Evolutionary conservation across 768 basidiomycete genomes (phyloP), one percentile per base, ranked within the genome.

Genomic region (Lentinus brumalis): DNA sequence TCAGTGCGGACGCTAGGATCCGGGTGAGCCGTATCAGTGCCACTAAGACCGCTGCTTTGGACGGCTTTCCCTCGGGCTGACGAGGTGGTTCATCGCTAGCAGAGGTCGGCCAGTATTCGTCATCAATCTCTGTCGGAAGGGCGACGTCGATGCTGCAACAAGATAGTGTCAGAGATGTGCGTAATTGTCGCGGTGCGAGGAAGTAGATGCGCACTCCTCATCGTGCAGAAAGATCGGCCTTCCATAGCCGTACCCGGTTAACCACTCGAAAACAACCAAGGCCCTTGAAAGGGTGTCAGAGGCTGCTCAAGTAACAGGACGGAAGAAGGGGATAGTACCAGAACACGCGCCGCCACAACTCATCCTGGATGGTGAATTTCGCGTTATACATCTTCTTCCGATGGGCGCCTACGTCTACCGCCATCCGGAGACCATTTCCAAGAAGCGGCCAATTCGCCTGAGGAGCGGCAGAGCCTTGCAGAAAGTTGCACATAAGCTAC

Each of bases 201-300:
- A 6, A 35, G 35, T 11, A 35, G 35, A 30, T 49, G 21, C 57
- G 14, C 26, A 87, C 85, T 91, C 90, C 71, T 88, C 88, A 49
- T 90, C 87, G 51, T 86, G 84, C 4, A 91, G 78, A 3, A 84
- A 83, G 53, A 83, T 79, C 0, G 88, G 85, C 15, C 91, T 79
- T 10, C 92, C 91, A 44, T 88, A 75, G 47, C 80, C 80, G 5
- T 80, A 73, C 44, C 81, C 80, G 46, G 75, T 66, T 32, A 57
- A 50, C 32, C 75, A 69, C 47, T 77, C 77, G 5, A 68, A 16
- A 11, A 67, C 45, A 5, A 78, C 30, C n/a, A 55, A 30, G 4
- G n/a, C n/a, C 53, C 53, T 55, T 35, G 35, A 6, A 11, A 3
- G 7, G 11, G 11, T 1, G 35, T 35, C 35, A 35, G 35, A 6